Evolutionary conservation across 805 yeast genomes (phyloP).

Genomic region (Lachancea meyersii): DNA sequence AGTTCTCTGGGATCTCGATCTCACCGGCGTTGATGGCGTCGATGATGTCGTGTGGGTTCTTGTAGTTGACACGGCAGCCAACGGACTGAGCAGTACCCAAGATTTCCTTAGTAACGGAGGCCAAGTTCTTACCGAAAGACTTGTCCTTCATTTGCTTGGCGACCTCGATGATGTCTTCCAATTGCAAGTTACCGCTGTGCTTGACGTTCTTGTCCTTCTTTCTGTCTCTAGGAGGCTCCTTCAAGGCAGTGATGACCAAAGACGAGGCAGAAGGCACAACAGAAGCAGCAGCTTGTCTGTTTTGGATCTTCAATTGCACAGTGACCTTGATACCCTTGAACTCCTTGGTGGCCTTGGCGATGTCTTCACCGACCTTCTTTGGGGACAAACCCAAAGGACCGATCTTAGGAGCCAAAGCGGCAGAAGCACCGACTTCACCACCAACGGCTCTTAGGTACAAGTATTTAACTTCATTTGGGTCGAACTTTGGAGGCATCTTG

Average conservation of each 20-base stretch:
- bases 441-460: constrained; percentile 99
- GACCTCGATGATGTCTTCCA: constrained; percentile 92
- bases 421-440: constrained; percentile 99
- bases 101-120: constrained; percentile 96
- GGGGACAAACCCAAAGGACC: constrained; percentile 99
- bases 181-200: constrained; percentile 98
- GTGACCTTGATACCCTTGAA: constrained; percentile 99
- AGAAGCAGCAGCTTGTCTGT: constrained; percentile 98
- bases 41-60: constrained; percentile 98
- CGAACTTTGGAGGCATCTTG: constrained; percentile 95
- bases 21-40: constrained; percentile 98
- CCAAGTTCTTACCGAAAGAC: constrained; percentile 95
- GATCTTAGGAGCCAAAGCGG: constrained; percentile 99
- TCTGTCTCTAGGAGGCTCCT: constrained; percentile 99
- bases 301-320: constrained; percentile 96
- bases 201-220: constrained; percentile 99
- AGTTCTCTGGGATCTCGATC: constrained; percentile 56
- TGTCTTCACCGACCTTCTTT: constrained; percentile 99
- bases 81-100: constrained; percentile 99
- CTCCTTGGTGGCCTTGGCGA: constrained; percentile 98
- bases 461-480: constrained; percentile 97
- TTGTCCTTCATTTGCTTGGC: constrained; percentile 97
- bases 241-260: constrained; percentile 96
- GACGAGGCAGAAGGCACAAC: constrained; percentile 99
- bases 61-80: constrained; percentile 98